Evolutionary conservation across 176 grass and related monocot species (phyloP), one percentile per base, ranked within the genome.

Genomic region (Aegilops bicornis): DNA sequence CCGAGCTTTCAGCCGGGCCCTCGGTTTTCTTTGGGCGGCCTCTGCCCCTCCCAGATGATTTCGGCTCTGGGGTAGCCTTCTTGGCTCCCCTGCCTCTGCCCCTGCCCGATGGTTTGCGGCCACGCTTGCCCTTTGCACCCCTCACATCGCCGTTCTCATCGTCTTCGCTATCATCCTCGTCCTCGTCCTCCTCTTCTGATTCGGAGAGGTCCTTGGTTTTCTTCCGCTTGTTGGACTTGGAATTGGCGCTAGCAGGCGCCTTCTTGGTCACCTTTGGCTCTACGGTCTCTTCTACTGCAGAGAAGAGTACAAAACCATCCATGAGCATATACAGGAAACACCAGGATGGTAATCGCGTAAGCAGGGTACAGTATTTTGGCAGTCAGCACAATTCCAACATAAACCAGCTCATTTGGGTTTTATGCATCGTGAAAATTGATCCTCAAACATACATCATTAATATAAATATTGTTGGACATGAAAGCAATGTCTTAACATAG

Each of bases 171-270:
- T 84, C 91, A 11, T 85, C 88, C 6, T 75, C 87, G 1, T 86
- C 86, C 9, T 92, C 95, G 25, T 79, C 89, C 4, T 78, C 90
- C 20, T 92, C 92, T 64, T 95, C 93, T 17, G 90, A 92, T 45
- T 96, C 91, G 0, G 91, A 95, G n/a, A 67, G 24, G 76, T 99
- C 92, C 81, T 89, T 90, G 6, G 42, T 64, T 84, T 94, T 85
- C 90, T 96, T 99, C 37, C 90, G 87, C 84, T 94, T 98, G 62
- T 91, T 94, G 70, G 91, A 79, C 32, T 83, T 76, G 16, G 96
- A 91, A 58, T 91, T 98, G 39, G 79, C 81, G 33, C 45, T 80
- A 60, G 86, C 81, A 77, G 88, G 82, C 23, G 76, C 86, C 63
- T 90, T 96, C 85, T 99, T 99, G 22, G 67, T 69, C 36, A 69